Percentiles rank a stretch among this genome's conserved stretches.
Evolutionary conservation across 371 early-diverging fungal species (phyloP).

Genomic region (Lichtheimia ornata): DNA sequence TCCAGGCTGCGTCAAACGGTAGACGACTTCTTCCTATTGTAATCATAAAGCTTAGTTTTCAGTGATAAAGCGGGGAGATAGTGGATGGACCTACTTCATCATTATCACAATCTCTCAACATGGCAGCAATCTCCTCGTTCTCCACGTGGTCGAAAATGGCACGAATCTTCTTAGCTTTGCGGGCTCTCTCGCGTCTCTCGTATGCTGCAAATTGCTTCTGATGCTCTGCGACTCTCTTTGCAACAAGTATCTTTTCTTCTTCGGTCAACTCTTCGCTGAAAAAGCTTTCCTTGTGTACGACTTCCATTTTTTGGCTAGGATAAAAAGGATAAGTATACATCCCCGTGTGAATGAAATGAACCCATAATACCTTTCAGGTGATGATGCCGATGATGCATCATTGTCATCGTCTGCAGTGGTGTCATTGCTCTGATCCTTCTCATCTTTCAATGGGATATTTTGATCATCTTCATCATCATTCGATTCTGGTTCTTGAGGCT

Average conservation of each 20-base stretch:
- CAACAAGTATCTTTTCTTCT: conserved; percentile 83
- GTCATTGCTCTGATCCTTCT: no score
- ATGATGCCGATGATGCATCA: no score
- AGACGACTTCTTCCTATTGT: conserved; percentile 67
- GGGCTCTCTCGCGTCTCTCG: conserved; percentile 71
- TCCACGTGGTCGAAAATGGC: conserved; percentile 73
- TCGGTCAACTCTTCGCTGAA: conserved; percentile 87
- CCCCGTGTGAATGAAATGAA: no score
- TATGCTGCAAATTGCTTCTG: conserved; percentile 82
- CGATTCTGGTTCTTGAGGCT: no score
- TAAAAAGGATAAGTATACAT: no score
- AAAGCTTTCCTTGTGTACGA: conserved; percentile 82
- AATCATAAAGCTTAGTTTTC: neutral
- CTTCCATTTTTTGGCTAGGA: conserved; percentile 72
- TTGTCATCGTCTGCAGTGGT: no score
- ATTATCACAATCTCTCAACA: conserved; percentile 73
- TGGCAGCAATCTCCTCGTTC: conserved; percentile 80
- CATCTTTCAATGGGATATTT: no score
- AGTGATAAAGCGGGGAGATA: neutral
- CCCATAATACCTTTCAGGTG: no score
- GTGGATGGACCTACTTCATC: conserved; percentile 62
- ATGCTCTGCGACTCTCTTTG: conserved; percentile 84
- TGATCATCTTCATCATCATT: no score
- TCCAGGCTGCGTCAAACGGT: conserved; percentile 71
- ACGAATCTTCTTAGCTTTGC: conserved; percentile 72